Evolutionary conservation across 352 stramenopile genomes (phyloP), one percentile per base, ranked within the genome.

Genomic region (Sclerospora graminicola): DNA sequence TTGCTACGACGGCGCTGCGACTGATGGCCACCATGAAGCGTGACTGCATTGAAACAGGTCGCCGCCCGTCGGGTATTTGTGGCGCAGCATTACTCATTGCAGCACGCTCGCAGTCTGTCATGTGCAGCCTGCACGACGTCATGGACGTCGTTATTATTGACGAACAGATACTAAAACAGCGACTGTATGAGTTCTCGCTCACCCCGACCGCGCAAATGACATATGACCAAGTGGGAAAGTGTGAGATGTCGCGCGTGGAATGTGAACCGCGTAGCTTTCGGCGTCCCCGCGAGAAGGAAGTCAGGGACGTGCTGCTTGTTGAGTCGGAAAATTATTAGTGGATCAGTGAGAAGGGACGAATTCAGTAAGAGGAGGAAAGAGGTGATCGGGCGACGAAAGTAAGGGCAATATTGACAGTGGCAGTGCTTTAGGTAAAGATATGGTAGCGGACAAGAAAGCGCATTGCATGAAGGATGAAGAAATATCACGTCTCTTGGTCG

Each of bases 1-100:
- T 99, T 15, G 82, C 92, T 5, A 91, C 96, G 20, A 98, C 95
- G 10, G 91, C 95, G 19, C 66, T 99, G 11, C 89, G 95, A n/a
- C 61, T 99, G 11, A 93, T 98, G 4, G 91, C 83, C 13, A 85
- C 92, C 15, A 98, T 99, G 94, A 98, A 98, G 69, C 84, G 95
- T 51, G 95, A 99, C 74, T 99, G 96, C 96, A 99, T 99, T 46
- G 89, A 98, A 32, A 95, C 90, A 2, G 96, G 96, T 11, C 83
- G 96, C 11, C 72, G n/a, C n/a, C n/a, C n/a, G n/a, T n/a, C n/a
- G n/a, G n/a, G n/a, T n/a, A n/a, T n/a, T n/a, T n/a, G n/a, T n/a
- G n/a, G n/a, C n/a, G n/a, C n/a, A n/a, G n/a, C n/a, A n/a, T n/a
- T n/a, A n/a, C n/a, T n/a, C n/a, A n/a, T n/a, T n/a, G n/a, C n/a